These are phyloP conservation scores for Coemansia aciculifera DNA, from an alignment of 192 early-diverging fungal species.

Conservation along the genomic window DNA sequence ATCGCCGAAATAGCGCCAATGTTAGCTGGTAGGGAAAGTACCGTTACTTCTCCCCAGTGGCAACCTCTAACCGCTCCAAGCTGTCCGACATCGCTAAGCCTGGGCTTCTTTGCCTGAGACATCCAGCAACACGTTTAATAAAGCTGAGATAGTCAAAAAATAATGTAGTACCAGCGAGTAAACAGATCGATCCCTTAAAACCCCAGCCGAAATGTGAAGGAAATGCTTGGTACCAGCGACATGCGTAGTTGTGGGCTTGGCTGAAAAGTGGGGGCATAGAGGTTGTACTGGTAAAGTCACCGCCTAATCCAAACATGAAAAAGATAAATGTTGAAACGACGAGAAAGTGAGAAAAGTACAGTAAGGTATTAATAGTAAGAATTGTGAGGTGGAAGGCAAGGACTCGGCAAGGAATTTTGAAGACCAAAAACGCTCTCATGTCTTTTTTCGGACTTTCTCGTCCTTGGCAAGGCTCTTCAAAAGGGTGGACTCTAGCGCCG, in stretches of 20 bases:
- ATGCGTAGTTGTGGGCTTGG: not conserved
- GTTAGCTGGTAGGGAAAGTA: conserved; percentile 12
- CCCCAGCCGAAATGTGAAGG: not conserved
- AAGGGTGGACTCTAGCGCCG: conserved; percentile 2
- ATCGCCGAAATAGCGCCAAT: conserved; percentile 28
- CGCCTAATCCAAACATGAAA: no score
- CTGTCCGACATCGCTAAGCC: not conserved
- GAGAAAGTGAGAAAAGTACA: no score
- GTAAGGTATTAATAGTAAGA: no score
- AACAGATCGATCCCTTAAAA: not conserved
- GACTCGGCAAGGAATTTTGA: no score
- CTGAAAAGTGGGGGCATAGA: no score
- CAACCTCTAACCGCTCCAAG: not conserved
- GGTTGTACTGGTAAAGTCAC: no score
- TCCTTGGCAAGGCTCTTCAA: conserved; percentile 8
- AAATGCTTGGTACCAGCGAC: not conserved
- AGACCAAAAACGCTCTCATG: not conserved
- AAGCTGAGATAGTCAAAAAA: not conserved
- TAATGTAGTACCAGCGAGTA: not conserved
- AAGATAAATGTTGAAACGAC: no score
- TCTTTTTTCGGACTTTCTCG: not conserved
- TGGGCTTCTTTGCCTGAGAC: conserved; percentile 8
- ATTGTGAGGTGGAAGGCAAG: no score
- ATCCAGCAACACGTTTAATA: not conserved
- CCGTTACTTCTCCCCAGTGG: not conserved